phyloP scores from a whole-genome alignment of 2,329 filamentous ascomycete species.

The Trichophyton mentagrophytes region DNA sequence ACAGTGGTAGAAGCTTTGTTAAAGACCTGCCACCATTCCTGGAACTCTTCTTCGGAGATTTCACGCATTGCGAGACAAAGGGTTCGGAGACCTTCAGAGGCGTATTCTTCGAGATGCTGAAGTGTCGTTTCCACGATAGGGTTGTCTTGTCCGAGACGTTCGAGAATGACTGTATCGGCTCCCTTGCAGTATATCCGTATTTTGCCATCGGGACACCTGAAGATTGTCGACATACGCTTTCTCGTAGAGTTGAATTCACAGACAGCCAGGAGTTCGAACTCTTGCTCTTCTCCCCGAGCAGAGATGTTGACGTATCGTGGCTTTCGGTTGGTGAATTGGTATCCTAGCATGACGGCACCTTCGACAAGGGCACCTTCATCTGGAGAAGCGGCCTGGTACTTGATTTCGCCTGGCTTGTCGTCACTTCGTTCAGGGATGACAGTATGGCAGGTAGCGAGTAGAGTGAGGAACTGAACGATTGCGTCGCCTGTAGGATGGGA shows the following conservation, averaged over 20 bases:
- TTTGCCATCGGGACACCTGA: slow-evolving; percentile 90
- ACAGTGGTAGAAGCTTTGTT: slow-evolving; percentile 83
- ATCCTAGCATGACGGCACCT: slow-evolving; percentile 73
- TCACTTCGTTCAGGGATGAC: slow-evolving; percentile 86
- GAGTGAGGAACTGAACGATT: slow-evolving; percentile 72
- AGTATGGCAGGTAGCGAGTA: slow-evolving; percentile 86
- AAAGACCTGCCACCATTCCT: slow-evolving; percentile 74
- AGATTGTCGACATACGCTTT: slow-evolving; percentile 96
- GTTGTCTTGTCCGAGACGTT: slow-evolving; percentile 72
- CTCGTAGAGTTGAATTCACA: slow-evolving; percentile 97
- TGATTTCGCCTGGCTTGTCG: slow-evolving; percentile 67
- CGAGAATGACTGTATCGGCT: slow-evolving; percentile 92
- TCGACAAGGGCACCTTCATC: slow-evolving; percentile 96
- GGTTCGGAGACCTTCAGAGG: slow-evolving; percentile 86
- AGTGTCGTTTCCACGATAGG: slow-evolving; percentile 80
- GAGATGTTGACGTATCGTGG: slow-evolving; percentile 77
- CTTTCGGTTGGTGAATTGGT: slow-evolving; percentile 81
- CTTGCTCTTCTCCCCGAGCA: slow-evolving; percentile 55
- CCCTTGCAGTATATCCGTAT: slow-evolving; percentile 91
- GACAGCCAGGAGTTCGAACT: slow-evolving; percentile 90
- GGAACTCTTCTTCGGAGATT: slow-evolving; percentile 75
- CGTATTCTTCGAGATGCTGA: slow-evolving; percentile 95
- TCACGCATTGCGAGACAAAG: slow-evolving; percentile 92
- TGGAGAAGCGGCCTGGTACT: slow-evolving; percentile 94
- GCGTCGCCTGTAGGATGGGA: slow-evolving; percentile 45